phyloP scores from a whole-genome alignment of 2,329 filamentous ascomycete genomes.

The Cercospora sojina region DNA sequence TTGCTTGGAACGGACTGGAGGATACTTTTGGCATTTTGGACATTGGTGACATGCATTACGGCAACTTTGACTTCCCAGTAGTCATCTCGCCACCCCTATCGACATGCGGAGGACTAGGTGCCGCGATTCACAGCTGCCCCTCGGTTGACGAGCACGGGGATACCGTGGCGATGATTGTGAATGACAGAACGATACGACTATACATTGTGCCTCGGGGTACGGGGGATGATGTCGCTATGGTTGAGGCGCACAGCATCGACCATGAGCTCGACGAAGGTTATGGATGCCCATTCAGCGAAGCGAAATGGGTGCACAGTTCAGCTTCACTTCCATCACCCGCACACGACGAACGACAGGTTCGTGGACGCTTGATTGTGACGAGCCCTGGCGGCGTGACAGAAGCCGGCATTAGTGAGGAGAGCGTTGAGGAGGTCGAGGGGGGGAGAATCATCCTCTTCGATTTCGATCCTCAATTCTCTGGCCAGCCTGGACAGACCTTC shows the following conservation, averaged over 20 bases:
- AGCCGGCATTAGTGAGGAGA: slow-evolving; percentile 31
- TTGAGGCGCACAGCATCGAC: slow-evolving; percentile 42
- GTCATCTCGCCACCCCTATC: slow-evolving; percentile 40
- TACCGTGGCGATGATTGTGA: slow-evolving; percentile 41
- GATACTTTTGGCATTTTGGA: slow-evolving; percentile 41
- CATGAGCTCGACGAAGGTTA: slow-evolving; percentile 42
- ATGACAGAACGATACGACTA: slow-evolving; percentile 39
- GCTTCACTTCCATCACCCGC: slow-evolving; percentile 31
- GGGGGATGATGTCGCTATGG: slow-evolving; percentile 31
- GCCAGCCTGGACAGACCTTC: slow-evolving; percentile 41
- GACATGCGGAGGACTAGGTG: slow-evolving; percentile 40
- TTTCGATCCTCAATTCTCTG: slow-evolving; percentile 32
- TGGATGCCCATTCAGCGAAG: slow-evolving; percentile 40
- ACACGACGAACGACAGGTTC: slow-evolving; percentile 30
- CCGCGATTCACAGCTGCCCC: slow-evolving; percentile 40
- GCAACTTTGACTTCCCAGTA: slow-evolving; percentile 41
- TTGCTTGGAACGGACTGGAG: slow-evolving; percentile 41
- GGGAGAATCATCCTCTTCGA: slow-evolving; percentile 40
- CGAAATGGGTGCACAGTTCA: slow-evolving; percentile 39
- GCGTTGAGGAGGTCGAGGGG: slow-evolving; percentile 39
- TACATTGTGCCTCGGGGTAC: slow-evolving; percentile 38
- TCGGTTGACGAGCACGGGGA: slow-evolving; percentile 40
- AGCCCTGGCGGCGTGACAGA: slow-evolving; percentile 40
- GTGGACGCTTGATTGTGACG: slow-evolving; percentile 39
- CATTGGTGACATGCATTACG: slow-evolving; percentile 38